Evolutionary conservation across 1,284 basidiomycete species (phyloP).

Genomic region (Ustilago trichophora): DNA sequence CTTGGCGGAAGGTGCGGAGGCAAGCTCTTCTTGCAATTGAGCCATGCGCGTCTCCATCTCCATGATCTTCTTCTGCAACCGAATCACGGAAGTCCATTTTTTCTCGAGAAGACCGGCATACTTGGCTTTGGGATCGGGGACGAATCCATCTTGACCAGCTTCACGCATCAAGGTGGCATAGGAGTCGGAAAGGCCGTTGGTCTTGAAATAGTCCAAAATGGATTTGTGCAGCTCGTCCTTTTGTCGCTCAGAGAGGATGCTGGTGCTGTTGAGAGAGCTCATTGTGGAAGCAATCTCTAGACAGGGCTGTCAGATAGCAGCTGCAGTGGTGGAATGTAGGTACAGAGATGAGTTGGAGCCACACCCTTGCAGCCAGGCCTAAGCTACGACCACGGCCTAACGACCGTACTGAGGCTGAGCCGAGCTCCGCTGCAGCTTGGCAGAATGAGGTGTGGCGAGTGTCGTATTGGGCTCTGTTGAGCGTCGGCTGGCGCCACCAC

Average conservation of each 20-base stretch:
- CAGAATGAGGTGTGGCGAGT: too few species aligned
- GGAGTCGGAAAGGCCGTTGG: slow-evolving; percentile 74
- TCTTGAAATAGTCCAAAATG: slow-evolving; percentile 82
- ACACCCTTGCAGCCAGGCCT: too few species aligned
- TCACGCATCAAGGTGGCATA: slow-evolving; percentile 76
- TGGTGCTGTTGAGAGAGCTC: slow-evolving; percentile 47
- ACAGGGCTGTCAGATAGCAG: too few species aligned
- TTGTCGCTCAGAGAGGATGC: slow-evolving; percentile 76
- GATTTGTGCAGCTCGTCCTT: slow-evolving; percentile 87
- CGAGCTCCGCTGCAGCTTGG: too few species aligned
- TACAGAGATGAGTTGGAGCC: too few species aligned
- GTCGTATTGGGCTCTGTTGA: too few species aligned
- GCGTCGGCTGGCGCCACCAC: too few species aligned
- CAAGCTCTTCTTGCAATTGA: slow-evolving; percentile 78
- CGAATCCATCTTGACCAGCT: slow-evolving; percentile 72
- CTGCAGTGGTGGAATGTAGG: too few species aligned
- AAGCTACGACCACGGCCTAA: too few species aligned
- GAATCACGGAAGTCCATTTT: slow-evolving; percentile 93
- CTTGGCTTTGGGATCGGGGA: slow-evolving; percentile 81
- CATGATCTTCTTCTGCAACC: slow-evolving; percentile 82
- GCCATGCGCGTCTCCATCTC: slow-evolving; percentile 83
- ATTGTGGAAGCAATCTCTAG: too few species aligned
- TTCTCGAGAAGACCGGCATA: slow-evolving; percentile 86
- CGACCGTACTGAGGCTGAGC: too few species aligned
- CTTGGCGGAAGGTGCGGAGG: slow-evolving; percentile 72